Percentiles rank a stretch among this genome's conserved stretches.
These are phyloP conservation scores for Termitomyces sp. DNA, from an alignment of 1,284 basidiomycete genomes.

Conservation along the genomic window DNA sequence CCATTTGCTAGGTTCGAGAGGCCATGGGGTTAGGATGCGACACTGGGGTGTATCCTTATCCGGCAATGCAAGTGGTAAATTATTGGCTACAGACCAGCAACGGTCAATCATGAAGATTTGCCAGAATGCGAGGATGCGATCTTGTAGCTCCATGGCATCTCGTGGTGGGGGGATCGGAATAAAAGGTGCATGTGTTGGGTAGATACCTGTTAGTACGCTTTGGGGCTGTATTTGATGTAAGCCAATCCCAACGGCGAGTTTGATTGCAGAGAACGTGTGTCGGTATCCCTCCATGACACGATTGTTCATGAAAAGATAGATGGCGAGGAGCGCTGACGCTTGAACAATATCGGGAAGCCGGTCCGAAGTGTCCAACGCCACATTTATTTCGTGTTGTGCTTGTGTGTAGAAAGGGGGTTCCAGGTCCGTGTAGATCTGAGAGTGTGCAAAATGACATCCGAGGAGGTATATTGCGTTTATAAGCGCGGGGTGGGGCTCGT, in stretches of 20 bases:
- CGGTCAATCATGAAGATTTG: constrained; percentile 57
- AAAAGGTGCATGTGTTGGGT: constrained; percentile 14
- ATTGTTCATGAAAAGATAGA: constrained; percentile 55
- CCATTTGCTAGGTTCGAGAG: constrained; percentile 6
- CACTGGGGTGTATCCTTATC: constrained; percentile 45
- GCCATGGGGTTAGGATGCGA: constrained; percentile 50
- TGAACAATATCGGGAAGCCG: constrained; percentile 53
- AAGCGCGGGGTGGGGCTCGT: constrained; percentile 48
- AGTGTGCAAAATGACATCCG: constrained; percentile 48
- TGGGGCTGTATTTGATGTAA: constrained; percentile 44
- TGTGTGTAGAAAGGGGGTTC: constrained; percentile 45
- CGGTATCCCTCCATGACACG: constrained; percentile 56
- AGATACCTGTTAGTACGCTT: constrained; percentile 20
- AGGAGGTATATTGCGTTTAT: constrained; percentile 57
- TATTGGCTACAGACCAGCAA: constrained; percentile 51
- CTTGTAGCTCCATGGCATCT: constrained; percentile 37
- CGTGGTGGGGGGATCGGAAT: constrained; percentile 34
- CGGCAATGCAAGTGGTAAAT: constrained; percentile 47
- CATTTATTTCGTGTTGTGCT: constrained; percentile 44
- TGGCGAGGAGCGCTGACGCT: constrained; percentile 53
- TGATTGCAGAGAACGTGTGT: constrained; percentile 52
- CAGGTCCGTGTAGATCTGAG: constrained; percentile 34
- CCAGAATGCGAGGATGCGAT: constrained; percentile 53
- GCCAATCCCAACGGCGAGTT: constrained; percentile 48
- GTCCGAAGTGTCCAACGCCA: constrained; percentile 46